Evolutionary conservation across 1,139 yeast genomes (phyloP), one percentile per base, ranked within the genome.

Genomic region (Protomyces macrosporus): DNA sequence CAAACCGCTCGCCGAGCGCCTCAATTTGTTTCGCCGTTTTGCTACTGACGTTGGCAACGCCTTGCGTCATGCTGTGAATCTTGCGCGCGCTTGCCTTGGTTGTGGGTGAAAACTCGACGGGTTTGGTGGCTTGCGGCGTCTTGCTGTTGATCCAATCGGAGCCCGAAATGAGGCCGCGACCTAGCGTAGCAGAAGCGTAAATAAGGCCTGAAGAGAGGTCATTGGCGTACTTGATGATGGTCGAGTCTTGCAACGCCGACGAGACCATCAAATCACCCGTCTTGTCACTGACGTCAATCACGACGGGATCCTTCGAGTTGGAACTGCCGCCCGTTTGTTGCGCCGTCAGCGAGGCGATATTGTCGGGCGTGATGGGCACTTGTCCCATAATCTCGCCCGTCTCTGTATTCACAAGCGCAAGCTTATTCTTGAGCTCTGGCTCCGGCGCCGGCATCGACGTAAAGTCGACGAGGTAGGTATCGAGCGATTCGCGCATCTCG

Each of bases 361-460:
- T 52, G 16, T 35, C 55, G 5, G 48, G 48, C 30, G 48, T 42
- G 14, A 57, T 45, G 7, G 39, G 55, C 50, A 57, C 55, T 35
- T 51, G 55, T 6, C 60, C 60, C 50, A 57, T 53, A 14, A 57
- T 45, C 14, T 50, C 32, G 6, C 60, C 60, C 3, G 30, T 14
- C 39, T 57, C 60, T 16, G 48, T 42, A 33, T 57, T 53, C 39
- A 57, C 60, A 23, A 57, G 39, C 12, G 60, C 60, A 42, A 57
- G 53, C 39, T 57, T 53, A n/a, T 57, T 50, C 16, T 53, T 40
- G 35, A 57, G 50, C 14, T 48, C 50, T 4, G 60, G n/a, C n/a
- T 57, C 60, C 10, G 60, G 60, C 33, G 60, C 60, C 12, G 60
- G 60, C 60, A 57, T 57, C 50, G 60, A 57, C 12, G 60, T 57